These are phyloP conservation scores for Rhododendron ovatum DNA, from an alignment of 148 eudicot genomes.

Conservation along the genomic window DNA sequence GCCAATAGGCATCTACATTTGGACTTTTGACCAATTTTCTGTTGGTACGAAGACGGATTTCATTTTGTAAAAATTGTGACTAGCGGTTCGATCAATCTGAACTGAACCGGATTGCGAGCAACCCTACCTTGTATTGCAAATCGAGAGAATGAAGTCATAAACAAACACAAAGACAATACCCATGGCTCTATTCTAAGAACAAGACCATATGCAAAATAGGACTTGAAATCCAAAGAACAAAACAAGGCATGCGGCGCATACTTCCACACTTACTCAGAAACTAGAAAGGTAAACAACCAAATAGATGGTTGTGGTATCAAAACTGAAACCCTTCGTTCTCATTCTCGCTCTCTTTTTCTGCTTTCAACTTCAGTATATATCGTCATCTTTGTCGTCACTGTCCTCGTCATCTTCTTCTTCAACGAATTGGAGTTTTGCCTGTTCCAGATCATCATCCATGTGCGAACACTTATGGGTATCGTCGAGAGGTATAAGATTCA, in stretches of 20 bases:
- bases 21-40: no score
- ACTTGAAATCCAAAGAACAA: background rate
- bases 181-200: background rate
- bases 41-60: no score
- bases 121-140: no score
- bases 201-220: background rate
- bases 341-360: background rate
- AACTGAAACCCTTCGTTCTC: background rate
- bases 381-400: background rate
- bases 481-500: slow-evolving; percentile 6
- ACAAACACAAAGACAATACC: background rate
- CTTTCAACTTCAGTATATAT: background rate
- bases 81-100: no score
- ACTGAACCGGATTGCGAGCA: no score
- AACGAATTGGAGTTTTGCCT: background rate
- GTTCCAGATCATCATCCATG: background rate
- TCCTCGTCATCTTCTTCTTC: background rate
- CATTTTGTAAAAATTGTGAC: no score
- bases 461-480: background rate
- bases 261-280: background rate
- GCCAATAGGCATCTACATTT: no score
- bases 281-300: background rate
- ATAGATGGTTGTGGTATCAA: background rate
- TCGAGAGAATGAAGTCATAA: background rate
- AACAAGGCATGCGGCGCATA: background rate